These are phyloP conservation scores for Camellia oleifera DNA, from an alignment of 179 eudicot species.

Conservation along the genomic window DNA sequence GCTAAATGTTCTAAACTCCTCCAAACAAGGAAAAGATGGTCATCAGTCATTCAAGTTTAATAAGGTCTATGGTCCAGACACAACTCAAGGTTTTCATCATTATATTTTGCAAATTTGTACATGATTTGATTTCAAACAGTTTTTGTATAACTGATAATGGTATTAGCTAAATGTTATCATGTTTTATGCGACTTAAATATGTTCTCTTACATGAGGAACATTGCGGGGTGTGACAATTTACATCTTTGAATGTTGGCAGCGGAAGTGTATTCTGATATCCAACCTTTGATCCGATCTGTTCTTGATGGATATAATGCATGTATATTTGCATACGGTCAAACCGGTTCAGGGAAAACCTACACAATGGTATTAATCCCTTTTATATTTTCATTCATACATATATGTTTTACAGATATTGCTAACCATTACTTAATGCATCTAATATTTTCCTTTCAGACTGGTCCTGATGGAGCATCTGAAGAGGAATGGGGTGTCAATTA, in stretches of 20 bases:
- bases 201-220: background rate
- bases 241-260: slow-evolving; percentile 36
- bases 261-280: slow-evolving; percentile 73
- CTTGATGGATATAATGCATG: slow-evolving; percentile 95
- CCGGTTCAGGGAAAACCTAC: slow-evolving; percentile 97
- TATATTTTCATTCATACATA: background rate
- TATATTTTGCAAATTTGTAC: background rate
- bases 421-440: background rate
- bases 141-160: background rate
- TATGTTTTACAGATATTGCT: background rate
- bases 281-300: slow-evolving; percentile 76
- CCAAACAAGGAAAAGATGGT: slow-evolving; percentile 76
- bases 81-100: slow-evolving; percentile 77
- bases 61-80: slow-evolving; percentile 70
- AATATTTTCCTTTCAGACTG: slow-evolving; percentile 51
- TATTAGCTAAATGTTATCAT: background rate
- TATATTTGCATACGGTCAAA: slow-evolving; percentile 98
- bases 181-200: slow-evolving; percentile 2
- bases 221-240: background rate
- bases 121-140: background rate
- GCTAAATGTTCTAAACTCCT: slow-evolving; percentile 54
- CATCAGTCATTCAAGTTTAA: slow-evolving; percentile 77
- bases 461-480: slow-evolving; percentile 76
- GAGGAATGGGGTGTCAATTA: slow-evolving; percentile 97
- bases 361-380: slow-evolving; percentile 66